phyloP scores from a whole-genome alignment of 768 basidiomycete genomes.

The Cubamyces sp. region DNA sequence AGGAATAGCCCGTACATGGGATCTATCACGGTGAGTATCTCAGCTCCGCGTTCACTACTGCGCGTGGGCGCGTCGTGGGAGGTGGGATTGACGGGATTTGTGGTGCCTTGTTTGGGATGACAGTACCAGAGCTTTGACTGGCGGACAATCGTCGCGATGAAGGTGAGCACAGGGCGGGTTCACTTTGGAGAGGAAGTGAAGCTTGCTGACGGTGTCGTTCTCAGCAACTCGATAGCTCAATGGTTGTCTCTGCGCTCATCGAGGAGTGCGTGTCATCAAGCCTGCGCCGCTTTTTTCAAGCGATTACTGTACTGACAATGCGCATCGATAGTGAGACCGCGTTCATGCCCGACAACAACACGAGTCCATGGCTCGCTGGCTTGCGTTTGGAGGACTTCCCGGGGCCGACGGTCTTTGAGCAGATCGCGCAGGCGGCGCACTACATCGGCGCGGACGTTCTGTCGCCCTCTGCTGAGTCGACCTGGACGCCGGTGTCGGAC shows the following conservation, averaged over 20 bases:
- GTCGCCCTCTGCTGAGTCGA: slow-evolving; percentile 57
- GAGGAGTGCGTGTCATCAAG: slow-evolving; percentile 52
- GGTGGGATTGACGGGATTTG: slow-evolving; percentile 1
- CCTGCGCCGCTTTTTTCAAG: not conserved
- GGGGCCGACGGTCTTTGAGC: slow-evolving; percentile 58
- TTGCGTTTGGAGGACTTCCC: slow-evolving; percentile 64
- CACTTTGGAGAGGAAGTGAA: not conserved
- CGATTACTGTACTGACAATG: not conserved
- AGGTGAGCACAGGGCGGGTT: slow-evolving; percentile 41
- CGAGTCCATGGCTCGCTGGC: slow-evolving; percentile 73
- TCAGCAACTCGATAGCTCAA: slow-evolving; percentile 54
- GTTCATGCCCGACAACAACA: slow-evolving; percentile 43
- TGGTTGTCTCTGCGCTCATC: slow-evolving; percentile 67
- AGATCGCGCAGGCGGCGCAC: slow-evolving; percentile 70
- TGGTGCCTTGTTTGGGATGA: too few relatives aligned
- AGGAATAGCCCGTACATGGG: slow-evolving; percentile 59
- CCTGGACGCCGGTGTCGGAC: slow-evolving; percentile 45
- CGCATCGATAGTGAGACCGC: slow-evolving; percentile 43
- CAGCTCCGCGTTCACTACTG: not conserved
- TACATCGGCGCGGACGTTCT: slow-evolving; percentile 66
- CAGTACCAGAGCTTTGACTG: slow-evolving; percentile 86
- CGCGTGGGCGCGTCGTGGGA: not conserved
- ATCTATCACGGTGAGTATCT: slow-evolving; percentile 60
- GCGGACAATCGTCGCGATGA: slow-evolving; percentile 75
- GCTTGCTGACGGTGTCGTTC: not conserved